A percentile compares a stretch with the other conserved stretches of the same genome.
These are phyloP conservation scores for Diaporthe aspalathi DNA, from an alignment of 2,329 filamentous ascomycete genomes.

Conservation along the genomic window DNA sequence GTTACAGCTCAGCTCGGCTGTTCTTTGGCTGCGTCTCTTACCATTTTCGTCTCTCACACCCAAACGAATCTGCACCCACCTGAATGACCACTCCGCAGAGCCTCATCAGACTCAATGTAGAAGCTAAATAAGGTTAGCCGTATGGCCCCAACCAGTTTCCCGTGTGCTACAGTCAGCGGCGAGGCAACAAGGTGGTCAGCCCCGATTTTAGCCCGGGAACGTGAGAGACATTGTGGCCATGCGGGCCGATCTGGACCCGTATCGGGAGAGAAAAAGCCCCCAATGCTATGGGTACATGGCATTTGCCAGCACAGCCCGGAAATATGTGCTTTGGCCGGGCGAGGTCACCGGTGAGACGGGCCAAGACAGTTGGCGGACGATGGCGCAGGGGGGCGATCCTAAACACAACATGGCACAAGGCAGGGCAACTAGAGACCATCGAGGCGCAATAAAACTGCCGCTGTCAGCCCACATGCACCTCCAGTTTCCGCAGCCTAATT, in stretches of 20 bases:
- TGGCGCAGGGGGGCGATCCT: not conserved
- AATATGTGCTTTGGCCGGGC: not conserved
- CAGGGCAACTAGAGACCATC: not conserved
- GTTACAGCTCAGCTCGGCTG: not conserved
- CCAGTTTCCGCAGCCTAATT: not conserved
- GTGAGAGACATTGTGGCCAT: not conserved
- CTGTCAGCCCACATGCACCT: not conserved
- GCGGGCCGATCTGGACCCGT: not conserved
- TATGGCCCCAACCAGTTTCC: not conserved
- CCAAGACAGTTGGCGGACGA: not conserved
- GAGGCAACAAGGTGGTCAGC: not conserved
- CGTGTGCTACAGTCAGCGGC: not conserved
- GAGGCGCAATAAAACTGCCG: not conserved
- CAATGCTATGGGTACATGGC: not conserved
- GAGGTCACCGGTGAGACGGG: not conserved
- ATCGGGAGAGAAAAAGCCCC: not conserved
- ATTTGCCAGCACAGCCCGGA: not conserved
- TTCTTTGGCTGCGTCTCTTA: not conserved
- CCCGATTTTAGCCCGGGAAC: not conserved
- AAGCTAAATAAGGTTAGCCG: not conserved
- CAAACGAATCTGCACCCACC: not conserved
- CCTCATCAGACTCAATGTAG: not conserved
- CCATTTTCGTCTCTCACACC: not conserved
- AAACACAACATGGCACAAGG: not conserved
- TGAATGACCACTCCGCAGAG: not conserved